Evolutionary conservation across 768 basidiomycete genomes (phyloP).

Genomic region (Hericium coralloides): DNA sequence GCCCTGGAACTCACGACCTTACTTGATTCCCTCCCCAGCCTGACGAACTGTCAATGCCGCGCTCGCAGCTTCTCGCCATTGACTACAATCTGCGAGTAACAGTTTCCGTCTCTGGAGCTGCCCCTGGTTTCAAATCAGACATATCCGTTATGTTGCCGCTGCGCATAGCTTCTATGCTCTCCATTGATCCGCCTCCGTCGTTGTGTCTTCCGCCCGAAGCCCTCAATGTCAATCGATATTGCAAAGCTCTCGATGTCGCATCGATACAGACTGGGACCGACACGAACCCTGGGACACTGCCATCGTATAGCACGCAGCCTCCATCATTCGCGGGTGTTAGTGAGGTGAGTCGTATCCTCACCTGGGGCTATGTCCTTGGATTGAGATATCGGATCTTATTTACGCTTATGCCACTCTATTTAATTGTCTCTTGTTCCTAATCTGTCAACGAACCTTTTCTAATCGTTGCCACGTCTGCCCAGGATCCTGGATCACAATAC

Average conservation of each 20-base stretch:
- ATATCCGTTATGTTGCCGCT: conserved; percentile 67
- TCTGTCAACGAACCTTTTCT: too few relatives aligned
- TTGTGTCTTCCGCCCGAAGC: conserved; percentile 9
- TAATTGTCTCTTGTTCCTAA: too few relatives aligned
- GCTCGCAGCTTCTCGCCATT: conserved; percentile 68
- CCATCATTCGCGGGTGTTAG: background rate
- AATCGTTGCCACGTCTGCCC: background rate
- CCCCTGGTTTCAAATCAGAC: conserved; percentile 39
- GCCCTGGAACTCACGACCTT: background rate
- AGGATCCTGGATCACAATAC: background rate
- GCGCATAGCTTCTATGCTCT: conserved; percentile 74
- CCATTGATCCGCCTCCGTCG: conserved; percentile 70
- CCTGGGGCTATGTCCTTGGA: background rate
- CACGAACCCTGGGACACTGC: conserved; percentile 1
- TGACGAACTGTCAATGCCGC: conserved; percentile 58
- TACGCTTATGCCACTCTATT: too few relatives aligned
- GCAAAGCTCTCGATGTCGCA: background rate
- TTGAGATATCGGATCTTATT: too few relatives aligned
- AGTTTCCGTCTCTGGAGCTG: conserved; percentile 41
- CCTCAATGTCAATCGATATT: background rate
- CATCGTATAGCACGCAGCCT: background rate
- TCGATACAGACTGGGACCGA: background rate
- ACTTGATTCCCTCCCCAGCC: conserved; percentile 31
- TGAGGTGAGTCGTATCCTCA: background rate
- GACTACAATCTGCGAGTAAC: conserved; percentile 62